Evolutionary conservation across 768 basidiomycete genomes (phyloP), one percentile per base, ranked within the genome.

Genomic region (Podaxis pistillaris): DNA sequence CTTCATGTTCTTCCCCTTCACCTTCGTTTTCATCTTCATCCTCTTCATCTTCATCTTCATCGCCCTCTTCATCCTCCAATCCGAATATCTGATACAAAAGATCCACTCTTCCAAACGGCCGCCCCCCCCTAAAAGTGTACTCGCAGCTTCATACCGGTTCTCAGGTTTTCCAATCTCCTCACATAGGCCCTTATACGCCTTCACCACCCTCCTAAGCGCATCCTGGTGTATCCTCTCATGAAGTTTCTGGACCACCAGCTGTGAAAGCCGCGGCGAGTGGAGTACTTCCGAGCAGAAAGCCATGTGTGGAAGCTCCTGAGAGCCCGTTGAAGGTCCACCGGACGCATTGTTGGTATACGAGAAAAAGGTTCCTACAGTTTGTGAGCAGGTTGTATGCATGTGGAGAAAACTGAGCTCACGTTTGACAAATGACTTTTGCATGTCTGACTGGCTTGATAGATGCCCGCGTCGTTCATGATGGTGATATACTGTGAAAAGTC

Each of bases 261-360:
- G 85, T 0, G 89, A 79, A 0, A 98, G 85, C 1, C 93, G 88
- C 0, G 91, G 87, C 0, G 93, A 90, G 13, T 92, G 86, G 13
- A 93, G 84, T 13, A 94, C 88, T 66, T 93, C 91, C 28, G 87
- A 80, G 1, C 85, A 4, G 93, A 90, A 2, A 98, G 86, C 91
- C 95, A 98, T 1, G 79, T 70, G 0, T 94, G 90, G 76, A 98
- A 97, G 47, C 78, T 78, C 15, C 75, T 80, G 9, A 97, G 81
- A 0, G 91, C 79, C 6, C 73, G 66, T 54, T 88, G 82, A 44
- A 98, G 80, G 11, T 84, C 77, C 11, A 83, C 69, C 0, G 93
- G 84, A 55, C 88, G 82, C 2, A 90, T 86, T 0, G 82, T 75
- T 1, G 91, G 88, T 7, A 91, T 73, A 46, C 83, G 89, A 0